Conservation (phyloP, 768 basidiomycete species). For the Daedalea quercina region DNA sequence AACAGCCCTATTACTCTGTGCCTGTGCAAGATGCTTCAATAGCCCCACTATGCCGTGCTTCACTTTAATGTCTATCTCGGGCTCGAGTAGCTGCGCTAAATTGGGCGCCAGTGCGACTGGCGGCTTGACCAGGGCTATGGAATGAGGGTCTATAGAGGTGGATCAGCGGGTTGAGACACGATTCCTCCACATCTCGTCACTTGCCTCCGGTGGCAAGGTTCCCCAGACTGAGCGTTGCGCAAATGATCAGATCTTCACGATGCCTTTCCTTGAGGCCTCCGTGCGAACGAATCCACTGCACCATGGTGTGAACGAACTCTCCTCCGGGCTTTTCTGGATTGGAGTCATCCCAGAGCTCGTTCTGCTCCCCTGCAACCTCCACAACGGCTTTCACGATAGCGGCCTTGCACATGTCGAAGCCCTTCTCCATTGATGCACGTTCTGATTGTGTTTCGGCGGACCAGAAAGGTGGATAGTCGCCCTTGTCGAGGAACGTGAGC, state of each 20-base stretch:
- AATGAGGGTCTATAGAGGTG: conserved; percentile 43
- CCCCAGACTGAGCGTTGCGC: conserved; percentile 76
- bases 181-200: conserved; percentile 7
- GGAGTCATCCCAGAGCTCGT: conserved; percentile 69
- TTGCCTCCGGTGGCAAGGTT: conserved; percentile 75
- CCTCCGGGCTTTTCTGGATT: conserved; percentile 56
- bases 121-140: conserved; percentile 42
- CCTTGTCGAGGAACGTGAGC: conserved; percentile 69
- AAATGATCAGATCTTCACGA: conserved; percentile 76
- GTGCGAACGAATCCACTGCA: conserved; percentile 65
- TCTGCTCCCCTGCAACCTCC: conserved; percentile 78
- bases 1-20: conserved; percentile 48
- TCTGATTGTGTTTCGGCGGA: conserved; percentile 36
- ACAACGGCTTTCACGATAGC: conserved; percentile 83
- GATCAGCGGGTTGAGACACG: not conserved
- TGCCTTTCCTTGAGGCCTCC: conserved; percentile 29
- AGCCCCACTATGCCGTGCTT: conserved; percentile 87
- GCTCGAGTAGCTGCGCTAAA: conserved; percentile 55
- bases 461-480: conserved; percentile 65
- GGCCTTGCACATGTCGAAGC: conserved; percentile 77
- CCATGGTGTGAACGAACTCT: conserved; percentile 65
- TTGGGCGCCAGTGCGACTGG: conserved; percentile 57
- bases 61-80: conserved; percentile 66
- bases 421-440: conserved; percentile 54
- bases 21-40: conserved; percentile 76